Conservation (phyloP, 2,329 filamentous ascomycete species). For the Cytospora schulzeri region DNA sequence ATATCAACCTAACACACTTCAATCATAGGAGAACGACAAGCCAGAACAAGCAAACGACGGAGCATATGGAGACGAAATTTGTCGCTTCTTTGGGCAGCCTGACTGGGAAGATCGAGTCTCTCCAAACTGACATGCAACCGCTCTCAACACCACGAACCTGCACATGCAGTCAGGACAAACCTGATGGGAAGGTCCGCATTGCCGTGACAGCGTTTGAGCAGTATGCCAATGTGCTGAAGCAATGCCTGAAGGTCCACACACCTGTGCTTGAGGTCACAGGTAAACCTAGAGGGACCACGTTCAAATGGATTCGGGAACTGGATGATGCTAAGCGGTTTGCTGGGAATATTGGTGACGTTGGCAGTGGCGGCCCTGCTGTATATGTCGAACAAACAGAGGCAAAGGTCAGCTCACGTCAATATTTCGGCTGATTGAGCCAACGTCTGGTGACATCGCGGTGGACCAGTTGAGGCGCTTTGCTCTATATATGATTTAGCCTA, state of each 20-base stretch:
- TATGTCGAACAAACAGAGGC: neutral
- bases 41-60: slow-evolving; percentile 1
- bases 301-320: neutral
- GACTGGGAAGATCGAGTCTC: neutral
- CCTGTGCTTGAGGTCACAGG: slow-evolving; percentile 9
- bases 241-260: neutral
- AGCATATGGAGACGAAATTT: neutral
- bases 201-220: neutral
- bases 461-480: neutral
- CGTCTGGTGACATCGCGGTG: neutral
- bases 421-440: neutral
- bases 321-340: neutral
- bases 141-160: neutral
- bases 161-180: neutral
- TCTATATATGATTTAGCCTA: no score
- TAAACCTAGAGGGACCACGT: neutral
- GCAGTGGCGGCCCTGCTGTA: neutral
- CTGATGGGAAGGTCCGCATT: neutral
- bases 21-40: neutral
- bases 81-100: neutral
- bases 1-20: neutral
- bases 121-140: neutral
- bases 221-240: neutral
- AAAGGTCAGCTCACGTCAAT: neutral
- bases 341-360: slow-evolving; percentile 6